These are phyloP conservation scores for Daldinia decipiens DNA, from an alignment of 495 filamentous ascomycete species.

Conservation along the genomic window DNA sequence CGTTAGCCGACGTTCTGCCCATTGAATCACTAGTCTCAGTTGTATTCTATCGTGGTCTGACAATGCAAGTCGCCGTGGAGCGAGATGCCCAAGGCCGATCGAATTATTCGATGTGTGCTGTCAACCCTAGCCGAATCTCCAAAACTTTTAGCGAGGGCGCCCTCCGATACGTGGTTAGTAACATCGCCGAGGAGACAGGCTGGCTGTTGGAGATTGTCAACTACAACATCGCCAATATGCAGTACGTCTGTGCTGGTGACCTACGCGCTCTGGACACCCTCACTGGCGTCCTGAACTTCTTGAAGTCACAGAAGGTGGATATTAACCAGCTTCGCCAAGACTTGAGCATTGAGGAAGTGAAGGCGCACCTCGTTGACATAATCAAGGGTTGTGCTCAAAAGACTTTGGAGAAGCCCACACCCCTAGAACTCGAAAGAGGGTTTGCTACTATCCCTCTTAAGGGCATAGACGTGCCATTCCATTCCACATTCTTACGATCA, in stretches of 20 bases:
- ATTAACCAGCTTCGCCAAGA: conserved; percentile 90
- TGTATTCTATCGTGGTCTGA: conserved; percentile 98
- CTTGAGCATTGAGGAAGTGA: conserved; percentile 78
- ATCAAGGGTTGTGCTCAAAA: conserved; percentile 84
- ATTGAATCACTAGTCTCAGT: conserved; percentile 98
- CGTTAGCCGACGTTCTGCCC: conserved; percentile 97
- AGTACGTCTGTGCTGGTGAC: conserved; percentile 98
- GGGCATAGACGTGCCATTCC: conserved; percentile 98
- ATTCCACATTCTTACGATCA: conserved; percentile 95
- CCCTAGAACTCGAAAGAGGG: conserved; percentile 88
- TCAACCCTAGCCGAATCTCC: conserved; percentile 96
- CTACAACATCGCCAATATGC: conserved; percentile 97
- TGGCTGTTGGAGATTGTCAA: conserved; percentile 99
- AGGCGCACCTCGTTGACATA: conserved; percentile 83
- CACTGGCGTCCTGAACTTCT: conserved; percentile 89
- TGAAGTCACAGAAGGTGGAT: conserved; percentile 96
- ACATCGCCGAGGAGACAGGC: conserved; percentile 87
- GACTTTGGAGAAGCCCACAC: conserved; percentile 86
- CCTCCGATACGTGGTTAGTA: conserved; percentile 92
- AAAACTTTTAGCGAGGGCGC: conserved; percentile 98
- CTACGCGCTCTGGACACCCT: conserved; percentile 94
- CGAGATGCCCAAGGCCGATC: conserved; percentile 91
- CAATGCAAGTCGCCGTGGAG: conserved; percentile 99
- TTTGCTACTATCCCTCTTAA: conserved; percentile 96
- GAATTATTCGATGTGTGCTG: conserved; percentile 98